Base-by-base conservation (phyloP, 352 stramenopile genomes). In the Phytophthora colocasiae region DNA sequence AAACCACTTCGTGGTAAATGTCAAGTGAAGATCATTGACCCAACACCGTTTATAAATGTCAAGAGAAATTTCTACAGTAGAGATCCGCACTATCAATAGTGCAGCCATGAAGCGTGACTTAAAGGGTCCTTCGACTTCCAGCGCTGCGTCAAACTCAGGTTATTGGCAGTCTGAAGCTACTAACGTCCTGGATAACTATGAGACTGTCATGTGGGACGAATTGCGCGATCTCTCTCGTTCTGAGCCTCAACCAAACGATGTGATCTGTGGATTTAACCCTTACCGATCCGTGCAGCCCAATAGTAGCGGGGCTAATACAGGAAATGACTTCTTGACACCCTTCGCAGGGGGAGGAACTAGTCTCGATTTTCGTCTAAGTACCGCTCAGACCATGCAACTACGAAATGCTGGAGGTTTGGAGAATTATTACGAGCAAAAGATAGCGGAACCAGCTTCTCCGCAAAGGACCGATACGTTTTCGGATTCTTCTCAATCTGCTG, bases 161-260 rank as follows among this genome's bases (percentile, higher is more conserved):
- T 43, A 61, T 26, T 61, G 50, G 43, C 14, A 27, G 1, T 57
- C 50, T 4, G 59, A 34, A 1, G 31, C 61, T 17, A 39, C 39
- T 6, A 39, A 39, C 14, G 15, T 69, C 7, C 45, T 69, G 15
- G 59, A 68, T 40, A 66, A 14, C 39, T 48, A 47, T 24, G 58
- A 61, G 27, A 54, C 63, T 11, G 46, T 58, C 22, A 54, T 63
- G 46, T 58, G 61, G 61, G 52, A 63, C 45, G 61, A 60, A 38
- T 45, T 69, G 8, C 14, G 27, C 11, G 46, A 54, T 17, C 45
- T 63, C 46, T 56, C 60, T 15, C 36, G 32, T 7, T 31, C 27
- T 31, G 27, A 31, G 5, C 44, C 32, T 3, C 43, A 22, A 26
- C 29, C 54, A 7, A 41, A 65, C 5, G 62, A 65, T 11, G 4